Evolutionary conservation across 2,329 filamentous ascomycete genomes (phyloP), one percentile per base, ranked within the genome.

Genomic region (Fusarium buxicola): DNA sequence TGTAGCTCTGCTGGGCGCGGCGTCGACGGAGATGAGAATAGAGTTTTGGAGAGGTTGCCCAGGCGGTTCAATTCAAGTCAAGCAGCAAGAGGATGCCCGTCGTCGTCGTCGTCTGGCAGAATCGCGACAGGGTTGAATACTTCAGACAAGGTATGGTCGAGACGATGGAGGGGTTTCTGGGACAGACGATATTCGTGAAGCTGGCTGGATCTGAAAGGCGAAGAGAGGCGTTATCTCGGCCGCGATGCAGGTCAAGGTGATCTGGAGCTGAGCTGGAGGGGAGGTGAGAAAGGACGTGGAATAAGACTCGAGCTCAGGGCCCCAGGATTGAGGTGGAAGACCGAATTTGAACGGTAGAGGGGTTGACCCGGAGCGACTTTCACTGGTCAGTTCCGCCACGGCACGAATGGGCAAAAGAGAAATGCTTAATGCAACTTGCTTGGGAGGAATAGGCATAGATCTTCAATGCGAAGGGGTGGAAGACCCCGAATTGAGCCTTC

Each of bases 401-500:
- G 28, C 34, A 39, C 34, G 39, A 55, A 30, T 39, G 28, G 35
- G 15, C 24, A 38, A 16, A 16, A 41, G 44, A 55, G 34, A 18
- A 35, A 34, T 41, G 44, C 43, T 57, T 58, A 58, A 55, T 65
- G 61, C 57, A 50, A 51, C 51, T 39, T 53, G 34, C 27, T 65
- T 40, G 48, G 28, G 41, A 58, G 49, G 51, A 60, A 60, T 56
- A 67, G 63, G 58, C 11, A 62, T 66, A 48, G 61, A 65, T 63
- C 60, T 63, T 64, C 55, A 36, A 34, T 47, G 34, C 28, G 38
- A 55, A 44, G 58, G 32, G 55, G 50, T 57, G 46, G 21, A 50
- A 48, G 31, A 69, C 67, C 67, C 67, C 70, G 67, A 69, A 69
- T 69, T 70, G 67, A 49, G 63, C 61, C 36, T 66, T 63, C 41